Base-by-base conservation (phyloP, 1,284 basidiomycete species). In the Fistulinella cinereoalba region DNA sequence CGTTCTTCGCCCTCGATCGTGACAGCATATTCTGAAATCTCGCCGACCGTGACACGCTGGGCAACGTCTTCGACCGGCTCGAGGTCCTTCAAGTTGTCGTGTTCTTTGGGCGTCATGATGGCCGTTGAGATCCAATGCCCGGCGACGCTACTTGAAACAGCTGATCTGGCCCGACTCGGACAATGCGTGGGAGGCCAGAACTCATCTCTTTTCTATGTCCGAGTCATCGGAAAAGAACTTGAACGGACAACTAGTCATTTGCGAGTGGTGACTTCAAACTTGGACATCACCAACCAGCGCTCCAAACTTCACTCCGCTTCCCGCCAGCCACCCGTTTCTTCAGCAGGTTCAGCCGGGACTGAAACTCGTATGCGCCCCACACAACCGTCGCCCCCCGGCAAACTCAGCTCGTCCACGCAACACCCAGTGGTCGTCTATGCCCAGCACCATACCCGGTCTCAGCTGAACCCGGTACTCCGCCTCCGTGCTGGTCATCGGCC, bases 381-480 rank as follows among this genome's bases (percentile, higher is more conserved):
- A 98, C 81, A 99, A 90, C 2, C 91, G 79, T 3, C 96, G 80
- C 60, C 83, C 81, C 4, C 96, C 96, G 2, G 81, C 80, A 63
- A 97, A 99, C 0, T 84, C 81, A 0, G 92, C 90, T 9, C 96
- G 84, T 6, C 96, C 96, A 57, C 98, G 96, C 44, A 99, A 73
- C 4, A 98, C 92, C 11, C 96, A 81, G 66, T 97, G 91, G 62
- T 99, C 98, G 69, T 99, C 89, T 19, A 57, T 46, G 37, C 56
- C 50, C 41, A 98, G 76, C 25, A 85, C 86, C 0, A 86, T 96
- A 0, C 96, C 94, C 0, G 92, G 87, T 33, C 77, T 72, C 22
- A 99, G 76, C 62, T 94, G 88, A 1, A 89, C 77, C 94, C 95
- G 97, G 57, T 90, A 94, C 65, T 97, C 91, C 0, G 88, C 88